Conservation (phyloP, 2,329 filamentous ascomycete species). For the Aureobasidium sp. region DNA sequence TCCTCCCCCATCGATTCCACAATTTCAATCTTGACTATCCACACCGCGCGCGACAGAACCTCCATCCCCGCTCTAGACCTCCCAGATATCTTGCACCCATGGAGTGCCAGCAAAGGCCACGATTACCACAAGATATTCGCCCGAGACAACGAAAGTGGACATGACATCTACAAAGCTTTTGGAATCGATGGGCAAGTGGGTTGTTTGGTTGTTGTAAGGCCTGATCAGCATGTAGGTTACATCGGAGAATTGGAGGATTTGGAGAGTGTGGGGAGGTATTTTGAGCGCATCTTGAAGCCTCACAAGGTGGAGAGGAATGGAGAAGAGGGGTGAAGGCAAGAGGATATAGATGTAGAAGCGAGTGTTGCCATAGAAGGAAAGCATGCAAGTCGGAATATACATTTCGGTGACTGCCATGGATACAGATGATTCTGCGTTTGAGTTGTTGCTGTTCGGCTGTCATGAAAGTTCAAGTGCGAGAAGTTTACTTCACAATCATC, state of each 20-base stretch:
- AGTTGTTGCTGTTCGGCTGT: no score
- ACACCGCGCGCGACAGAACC: neutral
- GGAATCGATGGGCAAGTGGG: neutral
- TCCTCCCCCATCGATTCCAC: neutral
- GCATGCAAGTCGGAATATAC: no score
- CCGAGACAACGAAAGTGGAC: neutral
- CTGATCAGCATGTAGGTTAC: neutral
- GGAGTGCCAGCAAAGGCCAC: neutral
- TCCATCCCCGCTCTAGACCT: neutral
- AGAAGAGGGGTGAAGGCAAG: no score
- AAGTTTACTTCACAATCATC: no score
- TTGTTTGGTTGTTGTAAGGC: neutral
- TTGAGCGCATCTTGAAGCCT: neutral
- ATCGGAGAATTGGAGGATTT: neutral
- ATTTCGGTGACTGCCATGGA: no score
- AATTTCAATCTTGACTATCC: neutral
- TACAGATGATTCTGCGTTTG: no score
- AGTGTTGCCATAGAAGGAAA: no score
- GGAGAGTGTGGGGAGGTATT: neutral
- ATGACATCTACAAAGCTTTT: neutral
- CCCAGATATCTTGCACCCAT: neutral
- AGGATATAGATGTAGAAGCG: no score
- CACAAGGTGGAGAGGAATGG: neutral
- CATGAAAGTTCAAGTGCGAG: no score
- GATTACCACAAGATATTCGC: neutral